Evolutionary conservation across 495 filamentous ascomycete species (phyloP), one percentile per base, ranked within the genome.

Genomic region (Neurospora sp.): DNA sequence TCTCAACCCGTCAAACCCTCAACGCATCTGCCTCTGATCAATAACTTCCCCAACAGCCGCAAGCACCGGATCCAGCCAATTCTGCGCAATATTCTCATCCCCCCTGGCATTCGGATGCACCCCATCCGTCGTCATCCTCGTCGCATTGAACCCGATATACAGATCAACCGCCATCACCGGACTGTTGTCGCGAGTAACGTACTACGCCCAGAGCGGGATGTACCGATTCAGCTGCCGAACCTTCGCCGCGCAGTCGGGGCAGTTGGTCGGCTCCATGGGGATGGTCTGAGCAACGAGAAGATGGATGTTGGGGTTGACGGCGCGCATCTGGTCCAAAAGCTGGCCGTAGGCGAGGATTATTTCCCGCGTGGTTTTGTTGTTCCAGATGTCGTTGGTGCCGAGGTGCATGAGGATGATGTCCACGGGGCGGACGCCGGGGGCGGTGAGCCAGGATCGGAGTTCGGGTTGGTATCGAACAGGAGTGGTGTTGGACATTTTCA

Each of bases 331-430:
- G 3, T 71, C 70, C 0, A 85, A 74, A 6, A 86, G 69, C 27
- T 72, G 83, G 9, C 73, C 78, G 71, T 78, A 84, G 3, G 85
- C 81, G 20, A 72, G 71, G 22, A 84, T 70, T 48, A 86, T 84
- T 59, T 78, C 78, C 20, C 20, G 42, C 5, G 78, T 72, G 5
- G 77, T 46, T 77, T 81, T 59, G 4, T 35, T 35, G 35, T 76
- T 80, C 78, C 81, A 85, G 20, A 86, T 80, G 76, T 86, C 83
- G 76, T 85, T 85, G 38, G 85, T 86, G 4, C 85, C 85, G 14
- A 87, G 74, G 77, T 86, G 84, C 82, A 83, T 82, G 77, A 83
- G 76, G 16, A 86, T 80, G 16, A 86, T 73, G 71, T 86, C 82
- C 2, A 61, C 53, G 0, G 53, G 53, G 1, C 5, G 2, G 22